These are phyloP conservation scores for Tolypocladium ophioglossoides DNA, from an alignment of 2,329 filamentous ascomycete genomes.

Conservation along the genomic window DNA sequence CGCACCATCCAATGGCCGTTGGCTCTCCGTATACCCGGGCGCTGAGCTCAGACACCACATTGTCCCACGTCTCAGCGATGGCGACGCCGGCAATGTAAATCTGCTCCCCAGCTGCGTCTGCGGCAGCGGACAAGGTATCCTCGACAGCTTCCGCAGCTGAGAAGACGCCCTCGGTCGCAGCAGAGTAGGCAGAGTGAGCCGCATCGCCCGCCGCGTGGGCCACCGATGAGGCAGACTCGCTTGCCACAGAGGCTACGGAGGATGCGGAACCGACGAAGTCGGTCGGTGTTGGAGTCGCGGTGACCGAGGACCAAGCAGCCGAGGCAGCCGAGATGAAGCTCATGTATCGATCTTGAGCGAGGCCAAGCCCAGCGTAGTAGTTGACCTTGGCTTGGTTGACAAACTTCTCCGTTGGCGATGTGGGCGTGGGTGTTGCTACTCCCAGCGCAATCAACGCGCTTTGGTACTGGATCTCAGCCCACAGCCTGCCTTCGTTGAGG, in stretches of 20 bases:
- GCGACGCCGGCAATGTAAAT: constrained; percentile 24
- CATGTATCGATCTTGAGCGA: constrained; percentile 70
- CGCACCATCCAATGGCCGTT: constrained; percentile 44
- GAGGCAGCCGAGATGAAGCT: constrained; percentile 65
- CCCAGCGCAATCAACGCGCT: constrained; percentile 56
- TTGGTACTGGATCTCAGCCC: constrained; percentile 62
- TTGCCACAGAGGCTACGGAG: constrained; percentile 38
- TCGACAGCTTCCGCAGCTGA: constrained; percentile 27
- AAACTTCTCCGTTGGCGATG: constrained; percentile 42
- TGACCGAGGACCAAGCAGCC: constrained; percentile 50
- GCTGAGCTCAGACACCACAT: constrained; percentile 50
- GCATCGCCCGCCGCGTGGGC: constrained; percentile 37
- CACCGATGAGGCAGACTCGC: constrained; percentile 32
- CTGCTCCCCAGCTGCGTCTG: constrained; percentile 34
- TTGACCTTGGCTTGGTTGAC: constrained; percentile 51
- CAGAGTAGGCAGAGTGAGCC: constrained; percentile 39
- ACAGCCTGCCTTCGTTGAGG: constrained; percentile 58
- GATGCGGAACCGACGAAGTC: constrained; percentile 35
- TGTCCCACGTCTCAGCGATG: constrained; percentile 29
- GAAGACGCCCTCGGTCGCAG: constrained; percentile 29
- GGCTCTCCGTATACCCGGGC: constrained; percentile 60
- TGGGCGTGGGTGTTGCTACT: constrained; percentile 40
- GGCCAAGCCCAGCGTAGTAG: constrained; percentile 69
- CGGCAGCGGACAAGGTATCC: constrained; percentile 26
- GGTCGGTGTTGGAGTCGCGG: constrained; percentile 51